These are phyloP conservation scores for Mucor saturninus DNA, from an alignment of 371 early-diverging fungal species.

Conservation along the genomic window DNA sequence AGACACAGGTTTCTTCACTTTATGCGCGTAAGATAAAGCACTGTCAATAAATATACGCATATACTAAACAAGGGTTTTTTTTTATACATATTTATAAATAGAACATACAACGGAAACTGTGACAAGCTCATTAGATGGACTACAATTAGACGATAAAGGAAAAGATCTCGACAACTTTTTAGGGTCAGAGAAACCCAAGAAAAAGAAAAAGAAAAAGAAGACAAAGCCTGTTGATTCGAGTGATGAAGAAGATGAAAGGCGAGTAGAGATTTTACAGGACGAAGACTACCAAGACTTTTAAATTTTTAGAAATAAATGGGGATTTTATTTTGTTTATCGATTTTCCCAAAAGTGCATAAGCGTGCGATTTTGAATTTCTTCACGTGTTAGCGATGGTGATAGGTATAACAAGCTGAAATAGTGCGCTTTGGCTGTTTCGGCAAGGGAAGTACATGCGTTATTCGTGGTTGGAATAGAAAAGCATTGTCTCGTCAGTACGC, in stretches of 20 bases:
- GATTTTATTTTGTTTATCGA: not conserved
- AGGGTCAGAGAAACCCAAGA: conserved; percentile 11
- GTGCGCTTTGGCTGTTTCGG: not conserved
- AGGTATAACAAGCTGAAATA: not conserved
- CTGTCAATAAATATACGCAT: too few species aligned
- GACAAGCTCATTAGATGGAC: conserved; percentile 29
- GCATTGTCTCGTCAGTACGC: not conserved
- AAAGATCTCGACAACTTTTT: conserved; percentile 33
- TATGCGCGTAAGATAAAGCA: conserved; percentile 33
- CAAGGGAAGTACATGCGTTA: not conserved
- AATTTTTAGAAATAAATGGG: not conserved
- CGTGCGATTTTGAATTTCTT: not conserved
- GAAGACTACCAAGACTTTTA: conserved; percentile 43
- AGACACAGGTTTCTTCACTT: conserved; percentile 45
- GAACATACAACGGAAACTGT: not conserved
- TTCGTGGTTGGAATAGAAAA: not conserved
- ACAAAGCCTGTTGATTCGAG: conserved; percentile 4
- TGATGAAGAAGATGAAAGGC: conserved; percentile 21
- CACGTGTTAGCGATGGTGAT: not conserved
- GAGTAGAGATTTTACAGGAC: conserved; percentile 43
- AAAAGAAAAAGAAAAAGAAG: conserved; percentile 2
- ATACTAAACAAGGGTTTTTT: not conserved
- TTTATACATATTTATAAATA: not conserved
- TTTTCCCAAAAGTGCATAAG: not conserved
- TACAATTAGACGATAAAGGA: conserved; percentile 21